Base-by-base conservation (phyloP, 345 rosid species). In the Raphanus raphanistrum region DNA sequence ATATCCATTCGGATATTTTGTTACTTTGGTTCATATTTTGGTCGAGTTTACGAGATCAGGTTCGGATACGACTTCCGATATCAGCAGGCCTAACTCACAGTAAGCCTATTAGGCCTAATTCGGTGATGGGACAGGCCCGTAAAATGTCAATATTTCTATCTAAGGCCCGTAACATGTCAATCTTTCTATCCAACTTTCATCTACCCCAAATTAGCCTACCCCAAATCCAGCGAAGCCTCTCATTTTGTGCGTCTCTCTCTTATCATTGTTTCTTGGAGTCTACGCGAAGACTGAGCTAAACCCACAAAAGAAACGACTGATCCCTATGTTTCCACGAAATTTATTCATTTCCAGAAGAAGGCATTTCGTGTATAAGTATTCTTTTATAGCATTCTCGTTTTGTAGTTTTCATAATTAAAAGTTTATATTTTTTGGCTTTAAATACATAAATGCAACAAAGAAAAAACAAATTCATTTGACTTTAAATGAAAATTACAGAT, bases 251-350 rank as follows among this genome's bases (percentile, higher is more conserved):
- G 41, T 54, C 26, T 52, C 58, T 6, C 17, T 54, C 41, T 54
- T 54, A 70, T 78, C 58, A 79, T 72, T 79, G 78, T 79, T 73
- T 73, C 82, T 73, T 73, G 78, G 70, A 63, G 77, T 79, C 38
- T 73, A 79, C 74, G 66, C 70, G 21, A 79, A 79, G 82, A 73
- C 58, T 60, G 13, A 45, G 31, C 76, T 12, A 64, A 21, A 31
- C 25, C 50, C 67, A 71, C 2, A 29, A 10, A 62, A 13, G 2
- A 52, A 33, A 21, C 32, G 17, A 48, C 21, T 5, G 62, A 48
- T n/a, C 55, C 55, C 17, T 52, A 52, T 52, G 2, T 32, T 41
- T 71, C 68, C 72, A 32, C 72, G 54, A 72, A 52, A 66, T 57
- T 43, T 21, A 41, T 59, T 11, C 33, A 31, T 60, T 31, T 45